These are phyloP conservation scores for Salix dunnii DNA, from an alignment of 345 rosid genomes.

Conservation along the genomic window DNA sequence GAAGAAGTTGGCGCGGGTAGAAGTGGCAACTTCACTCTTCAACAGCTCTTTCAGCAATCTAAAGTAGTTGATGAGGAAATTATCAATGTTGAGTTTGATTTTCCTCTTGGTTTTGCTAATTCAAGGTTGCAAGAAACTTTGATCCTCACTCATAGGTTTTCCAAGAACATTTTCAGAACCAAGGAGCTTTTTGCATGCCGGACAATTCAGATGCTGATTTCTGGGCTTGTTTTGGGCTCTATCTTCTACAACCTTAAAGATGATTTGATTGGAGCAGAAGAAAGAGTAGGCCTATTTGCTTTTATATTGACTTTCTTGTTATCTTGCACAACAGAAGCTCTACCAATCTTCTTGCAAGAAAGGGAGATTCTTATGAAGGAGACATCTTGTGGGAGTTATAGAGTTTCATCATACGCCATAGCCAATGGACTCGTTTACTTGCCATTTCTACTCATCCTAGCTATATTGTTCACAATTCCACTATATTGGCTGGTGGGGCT, in stretches of 20 bases:
- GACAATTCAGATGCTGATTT: conserved; percentile 74
- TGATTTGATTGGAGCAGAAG: conserved; percentile 60
- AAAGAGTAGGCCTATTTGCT: conserved; percentile 89
- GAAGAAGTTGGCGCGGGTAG: conserved; percentile 39
- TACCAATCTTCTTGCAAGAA: conserved; percentile 86
- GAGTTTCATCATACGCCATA: conserved; percentile 80
- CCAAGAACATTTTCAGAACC: conserved; percentile 81
- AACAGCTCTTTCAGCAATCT: conserved; percentile 82
- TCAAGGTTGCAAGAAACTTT: conserved; percentile 63
- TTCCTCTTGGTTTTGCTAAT: conserved; percentile 53
- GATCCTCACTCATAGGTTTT: conserved; percentile 80
- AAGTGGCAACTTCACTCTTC: conserved; percentile 62
- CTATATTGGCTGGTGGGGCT: conserved; percentile 89
- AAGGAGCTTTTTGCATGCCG: conserved; percentile 81
- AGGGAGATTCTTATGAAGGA: conserved; percentile 90
- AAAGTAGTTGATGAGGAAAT: conserved; percentile 59
- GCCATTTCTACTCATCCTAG: conserved; percentile 83
- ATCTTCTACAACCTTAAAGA: conserved; percentile 64
- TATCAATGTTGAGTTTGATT: conserved; percentile 33
- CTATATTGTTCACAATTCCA: conserved; percentile 64
- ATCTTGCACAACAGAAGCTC: conserved; percentile 81
- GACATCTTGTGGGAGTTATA: conserved; percentile 78
- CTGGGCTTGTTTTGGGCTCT: conserved; percentile 85
- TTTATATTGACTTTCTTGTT: conserved; percentile 82
- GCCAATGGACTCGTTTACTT: conserved; percentile 88